These are phyloP conservation scores for Spergularia marina DNA, from an alignment of 148 eudicot genomes.

Conservation along the genomic window DNA sequence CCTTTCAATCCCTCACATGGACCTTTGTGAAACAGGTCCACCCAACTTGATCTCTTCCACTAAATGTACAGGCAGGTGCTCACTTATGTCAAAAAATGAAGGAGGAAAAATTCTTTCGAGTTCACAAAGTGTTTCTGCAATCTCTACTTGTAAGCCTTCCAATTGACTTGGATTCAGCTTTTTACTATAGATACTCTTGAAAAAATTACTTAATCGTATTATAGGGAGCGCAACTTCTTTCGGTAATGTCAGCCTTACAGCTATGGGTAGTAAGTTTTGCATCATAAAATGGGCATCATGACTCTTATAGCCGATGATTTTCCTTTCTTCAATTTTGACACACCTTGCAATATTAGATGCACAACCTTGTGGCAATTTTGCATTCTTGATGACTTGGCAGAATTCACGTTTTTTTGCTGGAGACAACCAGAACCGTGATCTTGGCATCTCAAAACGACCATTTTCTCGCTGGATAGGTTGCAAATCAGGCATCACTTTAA, in stretches of 20 bases:
- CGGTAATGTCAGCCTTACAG: neutral
- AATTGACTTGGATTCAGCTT: neutral
- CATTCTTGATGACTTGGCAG: neutral
- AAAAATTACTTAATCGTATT: neutral
- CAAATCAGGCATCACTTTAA: neutral
- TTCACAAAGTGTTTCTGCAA: neutral
- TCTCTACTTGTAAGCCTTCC: neutral
- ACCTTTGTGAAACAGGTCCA: neutral
- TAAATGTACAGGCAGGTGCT: neutral
- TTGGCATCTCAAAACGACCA: neutral
- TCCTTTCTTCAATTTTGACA: neutral
- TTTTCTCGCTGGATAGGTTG: neutral
- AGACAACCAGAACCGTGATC: neutral
- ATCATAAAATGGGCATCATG: constrained; percentile 3
- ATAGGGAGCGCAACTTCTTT: constrained; percentile 1
- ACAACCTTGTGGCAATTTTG: constrained; percentile 8
- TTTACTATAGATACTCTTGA: neutral
- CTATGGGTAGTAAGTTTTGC: constrained; percentile 11
- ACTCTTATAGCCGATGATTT: neutral
- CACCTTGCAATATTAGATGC: neutral
- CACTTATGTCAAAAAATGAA: neutral
- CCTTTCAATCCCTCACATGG: neutral
- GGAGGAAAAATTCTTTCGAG: neutral
- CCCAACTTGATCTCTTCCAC: neutral
- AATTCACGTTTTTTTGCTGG: neutral